Conservation (phyloP, 2,329 filamentous ascomycete species). For the Aspergillus vadensis region DNA sequence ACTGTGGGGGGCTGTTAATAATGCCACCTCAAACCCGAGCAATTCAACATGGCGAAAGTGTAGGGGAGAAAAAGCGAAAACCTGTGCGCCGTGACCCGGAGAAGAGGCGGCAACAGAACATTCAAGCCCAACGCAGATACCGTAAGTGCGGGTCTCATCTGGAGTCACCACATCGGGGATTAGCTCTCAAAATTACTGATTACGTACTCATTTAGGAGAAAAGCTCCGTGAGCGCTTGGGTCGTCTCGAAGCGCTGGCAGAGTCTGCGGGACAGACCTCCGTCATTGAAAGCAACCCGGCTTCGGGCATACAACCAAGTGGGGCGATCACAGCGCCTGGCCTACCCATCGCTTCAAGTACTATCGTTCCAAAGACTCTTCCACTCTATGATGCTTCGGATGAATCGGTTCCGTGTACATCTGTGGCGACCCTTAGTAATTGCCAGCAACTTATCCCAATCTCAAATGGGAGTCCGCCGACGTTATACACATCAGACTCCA, state of each 20-base stretch:
- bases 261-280: conserved; percentile 1
- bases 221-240: conserved; percentile 21
- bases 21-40: conserved; percentile 12
- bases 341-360: not conserved
- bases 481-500: not conserved
- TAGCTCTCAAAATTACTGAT: not conserved
- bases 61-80: conserved; percentile 20
- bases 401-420: conserved; percentile 5
- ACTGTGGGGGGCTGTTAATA: not conserved
- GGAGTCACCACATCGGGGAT: not conserved
- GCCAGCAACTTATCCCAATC: not conserved
- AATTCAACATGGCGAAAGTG: not conserved
- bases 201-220: conserved; percentile 12
- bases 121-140: conserved; percentile 25
- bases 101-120: conserved; percentile 25
- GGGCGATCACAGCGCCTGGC: not conserved
- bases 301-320: not conserved
- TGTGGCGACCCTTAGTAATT: not conserved
- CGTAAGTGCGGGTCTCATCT: conserved; percentile 13
- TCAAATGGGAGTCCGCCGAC: not conserved
- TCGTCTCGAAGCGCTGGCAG: conserved; percentile 19
- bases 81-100: conserved; percentile 27
- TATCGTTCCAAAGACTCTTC: not conserved
- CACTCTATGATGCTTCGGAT: not conserved
- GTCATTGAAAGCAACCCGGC: not conserved